Conservation (phyloP, 768 basidiomycete genomes). For the Boletus rex-veris region DNA sequence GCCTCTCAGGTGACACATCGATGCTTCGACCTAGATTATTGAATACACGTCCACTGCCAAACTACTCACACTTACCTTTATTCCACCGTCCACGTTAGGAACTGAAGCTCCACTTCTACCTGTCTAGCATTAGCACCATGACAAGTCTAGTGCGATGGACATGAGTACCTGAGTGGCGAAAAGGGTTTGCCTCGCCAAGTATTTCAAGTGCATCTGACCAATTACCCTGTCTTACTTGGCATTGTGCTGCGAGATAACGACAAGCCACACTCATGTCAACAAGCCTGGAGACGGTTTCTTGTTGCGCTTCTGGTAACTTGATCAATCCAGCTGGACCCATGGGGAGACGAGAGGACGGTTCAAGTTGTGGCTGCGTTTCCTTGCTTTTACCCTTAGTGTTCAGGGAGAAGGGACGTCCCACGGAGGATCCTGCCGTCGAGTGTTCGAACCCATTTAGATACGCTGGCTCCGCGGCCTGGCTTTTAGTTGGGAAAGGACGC, state of each 20-base stretch:
- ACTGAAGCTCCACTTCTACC: constrained; percentile 67
- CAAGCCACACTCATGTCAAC: constrained; percentile 96
- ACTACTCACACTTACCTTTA: constrained; percentile 61
- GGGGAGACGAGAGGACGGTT: constrained; percentile 54
- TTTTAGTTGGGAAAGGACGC: constrained; percentile 68
- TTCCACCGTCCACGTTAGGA: constrained; percentile 85
- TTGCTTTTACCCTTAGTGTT: constrained; percentile 60
- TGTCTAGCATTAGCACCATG: constrained; percentile 22
- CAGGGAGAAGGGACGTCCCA: constrained; percentile 41
- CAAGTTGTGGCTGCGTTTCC: constrained; percentile 41
- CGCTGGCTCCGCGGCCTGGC: constrained; percentile 37
- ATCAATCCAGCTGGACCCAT: constrained; percentile 71
- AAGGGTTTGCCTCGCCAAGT: constrained; percentile 91
- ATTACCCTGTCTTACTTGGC: constrained; percentile 86
- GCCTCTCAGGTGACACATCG: constrained; percentile 94
- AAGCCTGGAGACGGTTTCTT: constrained; percentile 66
- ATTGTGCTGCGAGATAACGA: constrained; percentile 94
- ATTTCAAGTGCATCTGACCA: constrained; percentile 91
- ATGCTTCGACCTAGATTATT: constrained; percentile 81
- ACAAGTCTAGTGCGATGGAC: neutral
- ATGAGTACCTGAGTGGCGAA: constrained; percentile 59
- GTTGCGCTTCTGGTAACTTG: constrained; percentile 61
- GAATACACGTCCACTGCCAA: neutral
- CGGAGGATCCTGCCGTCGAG: constrained; percentile 21
- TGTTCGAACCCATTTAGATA: constrained; percentile 25